Evolutionary conservation across 164 flowering plant species (phyloP), one percentile per base, ranked within the genome.

Genomic region (Euptelea pleiosperma): DNA sequence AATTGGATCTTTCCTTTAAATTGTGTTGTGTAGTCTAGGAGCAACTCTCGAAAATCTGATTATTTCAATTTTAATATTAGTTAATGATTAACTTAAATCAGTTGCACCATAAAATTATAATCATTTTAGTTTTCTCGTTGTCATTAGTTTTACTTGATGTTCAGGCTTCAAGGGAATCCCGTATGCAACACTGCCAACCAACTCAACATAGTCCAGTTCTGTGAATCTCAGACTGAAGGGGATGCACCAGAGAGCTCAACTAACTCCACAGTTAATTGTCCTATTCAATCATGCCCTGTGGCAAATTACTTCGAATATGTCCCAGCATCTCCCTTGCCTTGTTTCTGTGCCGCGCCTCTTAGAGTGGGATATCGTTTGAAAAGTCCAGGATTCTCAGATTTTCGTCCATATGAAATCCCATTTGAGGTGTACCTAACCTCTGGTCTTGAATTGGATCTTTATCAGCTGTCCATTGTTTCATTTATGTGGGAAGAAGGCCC

Each of bases 111-210:
- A 26, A 18, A 33, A 37, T 31, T 40, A 2, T 51, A 42, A 15
- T 52, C 30, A 26, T 52, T 14, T 16, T 21, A 7, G 19, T 16
- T 8, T 18, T 18, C 11, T 47, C 16, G 18, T 24, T 34, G 21
- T 56, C 8, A 62, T 46, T 37, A 43, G 15, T 43, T 44, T 41
- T 59, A 44, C 9, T 28, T 28, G 16, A 33, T 68, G 46, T 71
- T 51, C 81, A 89, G 97, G 87, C 81, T 89, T 66, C 73, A 65
- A 35, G 87, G 87, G 24, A 89, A 89, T 69, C 94, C 91, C 16
- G 59, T 85, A 25, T 89, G 97, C 58, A 33, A 8, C 12, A 58
- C 28, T 57, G 71, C 74, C 52, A 81, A 59, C 66, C 64, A 64
- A 64, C 65, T 52, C 22, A 79, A 79, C 54, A 74, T 74, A 57